phyloP scores from a whole-genome alignment of 257 asterid genomes.

The Thymus quinquecostatus region DNA sequence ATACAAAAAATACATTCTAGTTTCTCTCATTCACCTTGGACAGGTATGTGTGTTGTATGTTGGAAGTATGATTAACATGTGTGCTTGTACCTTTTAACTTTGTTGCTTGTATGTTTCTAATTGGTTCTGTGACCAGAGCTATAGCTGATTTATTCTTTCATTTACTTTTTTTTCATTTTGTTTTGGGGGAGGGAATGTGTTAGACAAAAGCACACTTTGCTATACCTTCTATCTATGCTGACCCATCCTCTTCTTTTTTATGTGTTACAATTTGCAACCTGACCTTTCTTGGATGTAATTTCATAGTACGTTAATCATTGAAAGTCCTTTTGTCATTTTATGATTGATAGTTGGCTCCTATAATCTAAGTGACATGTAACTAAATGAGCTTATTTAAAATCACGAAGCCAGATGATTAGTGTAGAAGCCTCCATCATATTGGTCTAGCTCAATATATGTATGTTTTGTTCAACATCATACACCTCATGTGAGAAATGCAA shows the following conservation, averaged over 20 bases:
- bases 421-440: neutral
- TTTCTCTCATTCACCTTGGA: constrained; percentile 87
- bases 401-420: neutral
- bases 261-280: neutral
- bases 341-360: neutral
- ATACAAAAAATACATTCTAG: constrained; percentile 84
- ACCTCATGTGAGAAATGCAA: neutral
- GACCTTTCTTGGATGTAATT: neutral
- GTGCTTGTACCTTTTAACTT: neutral
- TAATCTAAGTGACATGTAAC: neutral
- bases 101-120: constrained; percentile 11
- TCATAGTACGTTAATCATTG: too few species aligned
- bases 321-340: neutral
- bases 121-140: neutral
- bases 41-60: constrained; percentile 53
- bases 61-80: constrained; percentile 14
- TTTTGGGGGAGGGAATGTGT: too few species aligned
- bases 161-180: too few species aligned
- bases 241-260: neutral
- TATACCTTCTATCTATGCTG: neutral
- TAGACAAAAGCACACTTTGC: too few species aligned
- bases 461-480: neutral
- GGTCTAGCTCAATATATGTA: neutral
- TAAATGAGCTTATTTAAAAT: neutral
- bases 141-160: neutral